These are phyloP conservation scores for Telfairia occidentalis DNA, from an alignment of 331 rosid species.

Conservation along the genomic window DNA sequence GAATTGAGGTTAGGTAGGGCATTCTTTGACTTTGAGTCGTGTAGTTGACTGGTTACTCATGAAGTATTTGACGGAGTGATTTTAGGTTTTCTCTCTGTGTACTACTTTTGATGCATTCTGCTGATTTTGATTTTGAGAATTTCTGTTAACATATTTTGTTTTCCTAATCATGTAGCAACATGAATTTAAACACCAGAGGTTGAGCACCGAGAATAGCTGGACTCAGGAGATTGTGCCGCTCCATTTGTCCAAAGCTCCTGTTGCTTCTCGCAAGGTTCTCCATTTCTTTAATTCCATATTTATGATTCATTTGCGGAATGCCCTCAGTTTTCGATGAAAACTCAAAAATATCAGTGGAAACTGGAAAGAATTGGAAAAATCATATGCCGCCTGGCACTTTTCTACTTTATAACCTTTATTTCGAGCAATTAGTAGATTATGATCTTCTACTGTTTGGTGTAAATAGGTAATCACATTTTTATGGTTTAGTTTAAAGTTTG, in stretches of 20 bases:
- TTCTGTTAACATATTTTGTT: background rate
- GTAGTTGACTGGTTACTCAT: background rate
- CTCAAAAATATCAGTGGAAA: background rate
- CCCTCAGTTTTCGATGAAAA: background rate
- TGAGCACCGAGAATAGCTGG: slow-evolving; percentile 19
- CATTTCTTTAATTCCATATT: background rate
- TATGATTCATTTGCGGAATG: background rate
- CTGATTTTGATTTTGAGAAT: background rate
- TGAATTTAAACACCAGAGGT: slow-evolving; percentile 11
- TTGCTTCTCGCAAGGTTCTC: slow-evolving; percentile 15
- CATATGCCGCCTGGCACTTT: background rate
- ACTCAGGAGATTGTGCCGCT: slow-evolving; percentile 13
- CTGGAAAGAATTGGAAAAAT: background rate
- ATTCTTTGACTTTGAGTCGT: background rate
- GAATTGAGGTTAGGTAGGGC: slow-evolving; percentile 5
- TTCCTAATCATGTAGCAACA: slow-evolving; percentile 9
- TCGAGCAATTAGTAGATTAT: background rate
- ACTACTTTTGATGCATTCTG: background rate
- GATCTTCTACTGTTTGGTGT: background rate
- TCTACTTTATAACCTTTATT: background rate
- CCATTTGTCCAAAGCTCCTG: slow-evolving; percentile 17
- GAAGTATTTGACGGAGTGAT: background rate
- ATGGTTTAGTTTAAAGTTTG: background rate
- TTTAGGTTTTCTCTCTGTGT: background rate
- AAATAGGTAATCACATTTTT: background rate